Base-by-base conservation (phyloP, 805 yeast species). In the Metschnikowia cerradonensis region DNA sequence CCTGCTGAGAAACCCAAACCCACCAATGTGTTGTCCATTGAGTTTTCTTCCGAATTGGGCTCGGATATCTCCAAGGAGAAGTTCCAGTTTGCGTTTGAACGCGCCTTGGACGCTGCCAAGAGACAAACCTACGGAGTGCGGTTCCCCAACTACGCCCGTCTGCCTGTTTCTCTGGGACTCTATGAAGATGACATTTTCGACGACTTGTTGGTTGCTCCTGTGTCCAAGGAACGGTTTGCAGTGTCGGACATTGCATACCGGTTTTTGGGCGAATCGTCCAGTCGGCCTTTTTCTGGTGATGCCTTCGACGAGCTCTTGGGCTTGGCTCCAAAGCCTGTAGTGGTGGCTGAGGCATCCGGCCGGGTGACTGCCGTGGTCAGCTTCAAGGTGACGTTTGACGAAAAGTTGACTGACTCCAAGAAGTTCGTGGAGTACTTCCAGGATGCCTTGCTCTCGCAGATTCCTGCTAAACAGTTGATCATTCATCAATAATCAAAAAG, bases 221-320 rank as follows among this genome's bases (percentile, higher is more conserved):
- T 65, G 7, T 64, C 70, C 11, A 60, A 68, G 50, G 55, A 56
- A 41, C 63, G 78, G 55, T 73, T 73, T 52, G 67, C 66, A 40
- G 69, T 73, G 19, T 60, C 55, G 45, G 67, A 63, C 34, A 55
- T 62, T 17, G 52, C 62, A 40, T 71, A 65, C 59, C 57, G 62
- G 44, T 68, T 65, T 54, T 41, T 52, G 22, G 59, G 57, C 19
- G 41, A 19, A 17, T 17, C 46, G 11, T 14, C 52, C 4, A 31
- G 45, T 8, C 34, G 48, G 1, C 13, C 46, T 20, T 40, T 48
- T 17, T 17, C 54, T 19, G 49, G 19, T 1, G 52, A 45, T 20
- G 62, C 60, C 41, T 70, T 68, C 51, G 75, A 71, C 50, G 75
- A 67, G 31, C 57, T 72, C 35, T 60, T 73, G 56, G 71, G 73